phyloP scores from a whole-genome alignment of 345 rosid species.

The Corchorus olitorius region DNA sequence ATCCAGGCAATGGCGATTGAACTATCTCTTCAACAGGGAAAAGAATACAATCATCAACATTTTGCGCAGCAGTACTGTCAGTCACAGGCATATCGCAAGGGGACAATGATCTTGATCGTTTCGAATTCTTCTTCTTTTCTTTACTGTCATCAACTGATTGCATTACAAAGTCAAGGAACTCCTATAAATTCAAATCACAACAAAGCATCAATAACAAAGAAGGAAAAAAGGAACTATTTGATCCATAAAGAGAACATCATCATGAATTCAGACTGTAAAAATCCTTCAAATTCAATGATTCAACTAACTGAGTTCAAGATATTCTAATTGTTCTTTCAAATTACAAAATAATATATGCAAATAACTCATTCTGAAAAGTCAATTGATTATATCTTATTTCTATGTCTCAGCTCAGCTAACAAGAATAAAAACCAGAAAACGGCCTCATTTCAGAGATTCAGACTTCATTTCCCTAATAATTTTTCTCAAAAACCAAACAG shows the following conservation, averaged over 20 bases:
- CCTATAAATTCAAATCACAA: conserved; percentile 14
- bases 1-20: conserved; percentile 92
- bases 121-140: conserved; percentile 49
- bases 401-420: not conserved
- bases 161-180: conserved; percentile 49
- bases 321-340: not conserved
- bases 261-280: not conserved
- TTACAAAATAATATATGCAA: not conserved
- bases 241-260: not conserved
- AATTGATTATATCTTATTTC: not conserved
- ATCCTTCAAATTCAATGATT: not conserved
- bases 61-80: conserved; percentile 41
- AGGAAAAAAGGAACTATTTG: not conserved
- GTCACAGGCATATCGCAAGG: conserved; percentile 53
- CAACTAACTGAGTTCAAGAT: not conserved
- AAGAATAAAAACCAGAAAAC: conserved; percentile 11
- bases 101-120: conserved; percentile 42
- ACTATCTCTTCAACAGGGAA: conserved; percentile 83
- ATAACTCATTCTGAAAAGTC: not conserved
- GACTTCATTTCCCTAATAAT: not conserved
- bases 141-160: conserved; percentile 48
- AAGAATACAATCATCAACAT: conserved; percentile 39
- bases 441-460: conserved; percentile 5
- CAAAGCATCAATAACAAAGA: conserved; percentile 21
- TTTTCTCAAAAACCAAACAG: conserved; percentile 25